These are phyloP conservation scores for Neofusicoccum parvum DNA, from an alignment of 2,329 filamentous ascomycete species.

Conservation along the genomic window DNA sequence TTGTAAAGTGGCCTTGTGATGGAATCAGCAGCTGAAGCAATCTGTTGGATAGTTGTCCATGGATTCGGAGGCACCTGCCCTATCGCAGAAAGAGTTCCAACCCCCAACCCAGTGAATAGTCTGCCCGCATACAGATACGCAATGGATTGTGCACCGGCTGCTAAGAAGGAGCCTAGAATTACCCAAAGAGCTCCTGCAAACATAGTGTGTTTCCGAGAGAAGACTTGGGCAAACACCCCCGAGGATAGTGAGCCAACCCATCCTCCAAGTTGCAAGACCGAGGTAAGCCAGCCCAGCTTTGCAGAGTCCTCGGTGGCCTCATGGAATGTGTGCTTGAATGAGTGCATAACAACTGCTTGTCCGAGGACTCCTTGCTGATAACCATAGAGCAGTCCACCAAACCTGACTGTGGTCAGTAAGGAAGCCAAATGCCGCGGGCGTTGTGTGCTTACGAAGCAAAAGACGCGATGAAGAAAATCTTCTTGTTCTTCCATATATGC, in stretches of 20 bases:
- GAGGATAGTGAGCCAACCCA: constrained; percentile 52
- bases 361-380: constrained; percentile 60
- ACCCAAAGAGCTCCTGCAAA: constrained; percentile 52
- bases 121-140: constrained; percentile 49
- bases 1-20: constrained; percentile 47
- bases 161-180: constrained; percentile 43
- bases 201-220: constrained; percentile 57
- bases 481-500: constrained; percentile 32
- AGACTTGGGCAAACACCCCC: constrained; percentile 53
- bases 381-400: constrained; percentile 56
- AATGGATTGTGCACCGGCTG: constrained; percentile 45
- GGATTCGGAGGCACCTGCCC: constrained; percentile 22
- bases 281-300: constrained; percentile 56
- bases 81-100: constrained; percentile 51
- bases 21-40: background rate
- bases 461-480: constrained; percentile 34
- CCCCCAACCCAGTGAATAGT: constrained; percentile 54
- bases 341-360: constrained; percentile 56
- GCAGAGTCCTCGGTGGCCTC: constrained; percentile 49
- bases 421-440: background rate
- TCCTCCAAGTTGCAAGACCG: constrained; percentile 54
- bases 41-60: too few species aligned
- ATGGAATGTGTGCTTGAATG: constrained; percentile 55
- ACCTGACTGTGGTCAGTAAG: constrained; percentile 32
- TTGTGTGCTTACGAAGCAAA: constrained; percentile 32